phyloP scores from a whole-genome alignment of 2,329 filamentous ascomycete species.

The Monilinia aucupariae region DNA sequence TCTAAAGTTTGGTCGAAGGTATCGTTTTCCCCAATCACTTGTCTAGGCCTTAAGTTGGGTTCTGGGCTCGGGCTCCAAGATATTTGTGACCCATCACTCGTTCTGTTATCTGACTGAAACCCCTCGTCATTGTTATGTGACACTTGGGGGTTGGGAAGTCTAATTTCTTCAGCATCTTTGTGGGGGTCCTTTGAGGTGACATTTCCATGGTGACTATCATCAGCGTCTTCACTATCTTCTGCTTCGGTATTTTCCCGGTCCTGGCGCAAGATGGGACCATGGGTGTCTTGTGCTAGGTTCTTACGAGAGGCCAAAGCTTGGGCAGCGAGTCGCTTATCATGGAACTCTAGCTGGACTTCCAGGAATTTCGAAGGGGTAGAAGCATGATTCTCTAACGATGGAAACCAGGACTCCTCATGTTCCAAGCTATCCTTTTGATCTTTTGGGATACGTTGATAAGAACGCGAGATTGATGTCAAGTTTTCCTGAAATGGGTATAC shows the following conservation, averaged over 20 bases:
- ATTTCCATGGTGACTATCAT: not conserved
- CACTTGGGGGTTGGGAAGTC: not conserved
- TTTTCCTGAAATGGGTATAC: constrained; percentile 25
- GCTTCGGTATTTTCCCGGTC: not conserved
- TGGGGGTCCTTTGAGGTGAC: not conserved
- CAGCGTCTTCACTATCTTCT: not conserved
- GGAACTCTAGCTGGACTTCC: constrained; percentile 21
- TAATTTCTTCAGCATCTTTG: not conserved
- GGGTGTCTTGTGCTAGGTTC: not conserved
- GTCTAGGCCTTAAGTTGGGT: not conserved
- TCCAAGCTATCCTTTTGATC: constrained; percentile 48
- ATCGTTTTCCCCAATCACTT: not conserved
- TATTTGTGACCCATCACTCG: not conserved
- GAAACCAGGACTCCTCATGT: constrained; percentile 35
- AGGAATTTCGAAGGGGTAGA: constrained; percentile 36
- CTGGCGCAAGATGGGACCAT: not conserved
- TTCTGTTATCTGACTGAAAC: not conserved
- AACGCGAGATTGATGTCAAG: constrained; percentile 36
- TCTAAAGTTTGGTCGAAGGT: not conserved
- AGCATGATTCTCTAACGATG: constrained; percentile 21
- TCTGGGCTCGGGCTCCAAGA: not conserved
- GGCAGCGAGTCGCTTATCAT: not conserved
- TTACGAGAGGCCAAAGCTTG: not conserved
- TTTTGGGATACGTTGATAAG: constrained; percentile 42
- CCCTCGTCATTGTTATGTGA: not conserved